Evolutionary conservation across 441 rosid species (phyloP).

Genomic region (Croton laevigatus): DNA sequence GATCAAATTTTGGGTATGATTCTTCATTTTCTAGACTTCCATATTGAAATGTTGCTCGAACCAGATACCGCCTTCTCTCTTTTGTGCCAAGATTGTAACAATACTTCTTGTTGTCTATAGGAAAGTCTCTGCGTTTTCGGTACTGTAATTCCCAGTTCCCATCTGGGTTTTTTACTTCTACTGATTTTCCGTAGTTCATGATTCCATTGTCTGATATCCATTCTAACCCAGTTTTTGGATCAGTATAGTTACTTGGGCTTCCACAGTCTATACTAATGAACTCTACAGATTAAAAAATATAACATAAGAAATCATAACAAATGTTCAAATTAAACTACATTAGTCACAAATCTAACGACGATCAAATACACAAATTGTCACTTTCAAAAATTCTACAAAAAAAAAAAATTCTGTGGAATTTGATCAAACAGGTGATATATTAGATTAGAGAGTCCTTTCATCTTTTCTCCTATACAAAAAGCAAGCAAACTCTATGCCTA

Average conservation of each 20-base stretch:
- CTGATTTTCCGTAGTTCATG: constrained; percentile 52
- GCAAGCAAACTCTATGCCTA: neutral
- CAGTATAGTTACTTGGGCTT: constrained; percentile 59
- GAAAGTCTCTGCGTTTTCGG: constrained; percentile 66
- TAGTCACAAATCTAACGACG: neutral
- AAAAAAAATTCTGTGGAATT: neutral
- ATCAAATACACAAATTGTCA: neutral
- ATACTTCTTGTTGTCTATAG: constrained; percentile 68
- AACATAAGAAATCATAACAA: neutral
- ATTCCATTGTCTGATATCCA: constrained; percentile 78
- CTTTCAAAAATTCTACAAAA: neutral
- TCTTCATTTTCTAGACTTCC: constrained; percentile 56
- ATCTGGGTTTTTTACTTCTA: constrained; percentile 34
- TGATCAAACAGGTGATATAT: neutral
- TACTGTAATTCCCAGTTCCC: constrained; percentile 45
- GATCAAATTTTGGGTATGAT: constrained; percentile 75
- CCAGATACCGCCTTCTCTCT: constrained; percentile 79
- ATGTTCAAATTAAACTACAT: neutral
- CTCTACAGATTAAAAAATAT: constrained; percentile 44
- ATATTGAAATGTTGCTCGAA: constrained; percentile 81
- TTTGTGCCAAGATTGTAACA: constrained; percentile 67
- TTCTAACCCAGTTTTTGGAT: constrained; percentile 58
- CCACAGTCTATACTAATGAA: constrained; percentile 93
- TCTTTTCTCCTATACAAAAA: neutral
- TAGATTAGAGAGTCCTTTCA: neutral